phyloP scores from a whole-genome alignment of 2,329 filamentous ascomycete species.

The Helicocarpus griseus region DNA sequence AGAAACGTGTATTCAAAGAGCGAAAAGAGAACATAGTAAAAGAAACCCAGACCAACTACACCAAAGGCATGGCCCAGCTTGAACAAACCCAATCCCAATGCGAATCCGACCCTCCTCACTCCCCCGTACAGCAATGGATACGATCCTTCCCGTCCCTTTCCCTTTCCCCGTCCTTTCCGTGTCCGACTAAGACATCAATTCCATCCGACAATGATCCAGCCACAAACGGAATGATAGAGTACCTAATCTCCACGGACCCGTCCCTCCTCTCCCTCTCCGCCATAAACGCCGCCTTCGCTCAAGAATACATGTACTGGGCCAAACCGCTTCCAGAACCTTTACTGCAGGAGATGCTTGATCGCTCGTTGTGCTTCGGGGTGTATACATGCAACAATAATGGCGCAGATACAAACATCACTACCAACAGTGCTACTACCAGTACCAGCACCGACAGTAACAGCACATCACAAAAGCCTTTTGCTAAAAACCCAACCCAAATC shows the following conservation, averaged over 20 bases:
- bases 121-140: background rate
- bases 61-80: background rate
- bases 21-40: background rate
- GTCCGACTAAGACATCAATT: background rate
- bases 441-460: constrained; percentile 9
- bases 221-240: constrained; percentile 26
- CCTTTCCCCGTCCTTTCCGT: background rate
- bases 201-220: background rate
- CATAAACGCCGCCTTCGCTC: constrained; percentile 47
- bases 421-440: background rate
- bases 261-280: constrained; percentile 44
- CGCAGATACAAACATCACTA: constrained; percentile 1
- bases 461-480: no score
- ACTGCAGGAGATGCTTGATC: constrained; percentile 45
- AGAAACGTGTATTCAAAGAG: background rate
- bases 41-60: background rate
- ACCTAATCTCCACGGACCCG: constrained; percentile 53
- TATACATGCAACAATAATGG: constrained; percentile 28
- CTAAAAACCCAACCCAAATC: constrained; percentile 32
- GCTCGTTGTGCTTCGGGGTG: constrained; percentile 52
- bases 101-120: background rate
- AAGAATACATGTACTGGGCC: constrained; percentile 54
- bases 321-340: constrained; percentile 40
- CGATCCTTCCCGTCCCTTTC: background rate
- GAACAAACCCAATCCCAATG: background rate